These are phyloP conservation scores for Candida maltosa DNA, from an alignment of 805 yeast species.

Conservation along the genomic window DNA sequence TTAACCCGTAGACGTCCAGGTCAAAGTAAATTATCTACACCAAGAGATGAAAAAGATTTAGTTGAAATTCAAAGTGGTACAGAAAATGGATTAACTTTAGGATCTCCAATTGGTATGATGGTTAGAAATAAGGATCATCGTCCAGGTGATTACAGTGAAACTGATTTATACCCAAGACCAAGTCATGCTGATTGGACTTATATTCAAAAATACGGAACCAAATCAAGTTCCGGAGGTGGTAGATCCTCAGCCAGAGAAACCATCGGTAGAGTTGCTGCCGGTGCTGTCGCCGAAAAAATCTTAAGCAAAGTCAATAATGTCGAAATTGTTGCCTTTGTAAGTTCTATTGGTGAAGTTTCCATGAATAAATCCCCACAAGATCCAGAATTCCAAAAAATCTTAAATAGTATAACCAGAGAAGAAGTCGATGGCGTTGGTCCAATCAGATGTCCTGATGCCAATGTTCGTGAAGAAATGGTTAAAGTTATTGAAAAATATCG, in stretches of 20 bases:
- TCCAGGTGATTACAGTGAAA: constrained; percentile 93
- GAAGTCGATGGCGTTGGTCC: constrained; percentile 86
- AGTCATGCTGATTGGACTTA: constrained; percentile 97
- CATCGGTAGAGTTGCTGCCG: constrained; percentile 98
- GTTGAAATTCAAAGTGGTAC: constrained; percentile 95
- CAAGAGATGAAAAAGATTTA: constrained; percentile 90
- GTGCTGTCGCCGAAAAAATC: constrained; percentile 95
- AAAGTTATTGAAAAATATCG: constrained; percentile 83
- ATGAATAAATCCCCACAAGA: constrained; percentile 72
- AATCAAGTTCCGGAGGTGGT: constrained; percentile 97
- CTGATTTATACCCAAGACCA: constrained; percentile 94
- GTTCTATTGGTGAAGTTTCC: constrained; percentile 81
- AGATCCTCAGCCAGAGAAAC: constrained; percentile 97
- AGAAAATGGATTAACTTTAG: constrained; percentile 85
- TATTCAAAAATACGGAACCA: constrained; percentile 82
- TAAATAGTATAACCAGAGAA: constrained; percentile 81
- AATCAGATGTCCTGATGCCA: constrained; percentile 86
- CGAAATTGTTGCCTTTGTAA: constrained; percentile 94
- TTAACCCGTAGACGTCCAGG: constrained; percentile 97
- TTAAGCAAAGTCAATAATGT: constrained; percentile 64
- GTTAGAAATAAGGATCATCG: constrained; percentile 94
- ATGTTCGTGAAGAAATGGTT: constrained; percentile 73
- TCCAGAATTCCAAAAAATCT: constrained; percentile 59
- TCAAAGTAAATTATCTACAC: constrained; percentile 87
- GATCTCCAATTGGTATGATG: constrained; percentile 93